Percentiles rank a stretch among this genome's conserved stretches.
Evolutionary conservation across 1,139 yeast genomes (phyloP).

Genomic region (Pichia sp.): DNA sequence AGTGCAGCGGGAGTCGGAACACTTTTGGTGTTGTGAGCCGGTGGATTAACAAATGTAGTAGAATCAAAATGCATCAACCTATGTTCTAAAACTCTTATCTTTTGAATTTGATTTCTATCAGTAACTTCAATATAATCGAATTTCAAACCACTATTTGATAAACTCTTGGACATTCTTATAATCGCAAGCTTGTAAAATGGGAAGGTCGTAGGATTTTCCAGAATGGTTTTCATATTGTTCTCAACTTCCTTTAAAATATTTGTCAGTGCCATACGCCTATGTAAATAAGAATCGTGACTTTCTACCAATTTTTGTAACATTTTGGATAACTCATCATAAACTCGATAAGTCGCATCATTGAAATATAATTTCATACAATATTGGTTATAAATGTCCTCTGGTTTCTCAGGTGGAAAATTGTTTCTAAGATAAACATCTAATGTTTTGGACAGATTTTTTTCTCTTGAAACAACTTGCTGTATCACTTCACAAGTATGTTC

Average conservation of each 20-base stretch:
- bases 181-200: constrained; percentile 8
- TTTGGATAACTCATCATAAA: neutral
- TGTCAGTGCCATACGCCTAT: neutral
- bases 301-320: neutral
- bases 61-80: constrained; percentile 1
- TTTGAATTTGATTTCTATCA: neutral
- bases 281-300: neutral
- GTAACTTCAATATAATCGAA: neutral
- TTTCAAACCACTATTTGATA: constrained; percentile 1
- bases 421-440: constrained; percentile 8
- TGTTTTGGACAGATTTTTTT: constrained; percentile 4
- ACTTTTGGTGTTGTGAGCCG: too few species aligned
- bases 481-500: constrained; percentile 2
- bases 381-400: neutral
- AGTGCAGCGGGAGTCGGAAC: too few species aligned
- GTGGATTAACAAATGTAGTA: too few species aligned
- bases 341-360: constrained; percentile 7
- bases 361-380: constrained; percentile 8
- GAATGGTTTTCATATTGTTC: too few species aligned
- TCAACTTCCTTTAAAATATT: neutral
- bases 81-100: constrained; percentile 3
- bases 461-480: constrained; percentile 5
- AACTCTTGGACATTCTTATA: constrained; percentile 3
- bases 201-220: neutral
- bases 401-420: too few species aligned